Percentiles rank a stretch among this genome's conserved stretches.
Conservation (phyloP, 768 basidiomycete species). For the Russula emetica region DNA sequence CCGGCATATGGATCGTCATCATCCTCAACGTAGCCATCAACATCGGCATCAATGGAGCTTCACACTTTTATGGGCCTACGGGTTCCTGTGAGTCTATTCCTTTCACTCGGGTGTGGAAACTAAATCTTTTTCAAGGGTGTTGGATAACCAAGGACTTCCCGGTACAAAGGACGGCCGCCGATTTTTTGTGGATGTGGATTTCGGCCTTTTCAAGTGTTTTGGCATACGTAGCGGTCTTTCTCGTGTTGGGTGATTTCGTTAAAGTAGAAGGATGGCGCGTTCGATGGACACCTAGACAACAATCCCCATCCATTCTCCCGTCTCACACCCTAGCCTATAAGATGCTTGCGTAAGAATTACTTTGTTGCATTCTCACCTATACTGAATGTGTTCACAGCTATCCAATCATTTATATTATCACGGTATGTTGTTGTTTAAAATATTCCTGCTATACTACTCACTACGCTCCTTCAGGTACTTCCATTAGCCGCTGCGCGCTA, state of each 20-base stretch:
- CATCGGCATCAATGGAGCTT: slow-evolving; percentile 35
- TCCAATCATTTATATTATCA: slow-evolving; percentile 42
- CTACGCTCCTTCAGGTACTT: slow-evolving; percentile 31
- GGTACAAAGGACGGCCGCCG: slow-evolving; percentile 42
- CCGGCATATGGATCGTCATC: slow-evolving; percentile 40
- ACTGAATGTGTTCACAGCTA: slow-evolving; percentile 36
- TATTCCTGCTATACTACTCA: not conserved
- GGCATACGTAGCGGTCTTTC: slow-evolving; percentile 44
- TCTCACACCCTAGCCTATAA: slow-evolving; percentile 38
- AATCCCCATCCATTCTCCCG: not conserved
- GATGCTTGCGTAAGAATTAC: slow-evolving; percentile 45
- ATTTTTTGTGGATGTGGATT: slow-evolving; percentile 53
- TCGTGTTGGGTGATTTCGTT: slow-evolving; percentile 41
- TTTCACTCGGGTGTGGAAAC: not conserved
- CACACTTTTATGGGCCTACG: slow-evolving; percentile 40
- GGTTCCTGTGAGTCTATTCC: slow-evolving; percentile 37
- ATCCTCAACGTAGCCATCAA: slow-evolving; percentile 41
- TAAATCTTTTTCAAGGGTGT: slow-evolving; percentile 41
- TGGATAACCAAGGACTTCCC: slow-evolving; percentile 42
- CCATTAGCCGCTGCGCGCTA: slow-evolving; percentile 44
- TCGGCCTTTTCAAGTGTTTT: slow-evolving; percentile 41
- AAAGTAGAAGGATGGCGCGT: slow-evolving; percentile 35
- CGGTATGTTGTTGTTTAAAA: slow-evolving; percentile 33
- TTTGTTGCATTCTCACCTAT: not conserved
- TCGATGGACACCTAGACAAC: slow-evolving; percentile 27